Percentiles rank a stretch among this genome's conserved stretches.
Conservation (phyloP, 1,284 basidiomycete genomes). For the Neolentinus lepideus region DNA sequence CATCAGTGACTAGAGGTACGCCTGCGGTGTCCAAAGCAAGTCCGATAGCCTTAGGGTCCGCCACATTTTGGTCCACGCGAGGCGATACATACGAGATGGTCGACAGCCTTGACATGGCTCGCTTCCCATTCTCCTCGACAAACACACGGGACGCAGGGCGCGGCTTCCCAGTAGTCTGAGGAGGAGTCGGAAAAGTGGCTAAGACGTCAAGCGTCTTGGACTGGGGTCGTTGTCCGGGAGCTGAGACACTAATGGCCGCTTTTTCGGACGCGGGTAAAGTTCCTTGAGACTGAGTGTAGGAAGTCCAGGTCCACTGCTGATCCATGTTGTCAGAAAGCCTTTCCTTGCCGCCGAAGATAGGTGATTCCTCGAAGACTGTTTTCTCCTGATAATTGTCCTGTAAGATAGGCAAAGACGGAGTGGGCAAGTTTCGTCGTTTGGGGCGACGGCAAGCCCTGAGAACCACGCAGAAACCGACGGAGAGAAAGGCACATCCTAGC, state of each 20-base stretch:
- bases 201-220: background rate
- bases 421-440: conserved; percentile 41
- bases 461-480: conserved; percentile 47
- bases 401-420: conserved; percentile 65
- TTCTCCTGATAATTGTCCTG: conserved; percentile 43
- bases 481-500: conserved; percentile 46
- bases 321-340: conserved; percentile 40
- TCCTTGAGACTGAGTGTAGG: conserved; percentile 28
- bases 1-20: conserved; percentile 37
- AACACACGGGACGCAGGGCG: background rate
- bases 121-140: background rate
- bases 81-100: conserved; percentile 22
- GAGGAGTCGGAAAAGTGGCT: background rate
- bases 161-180: background rate
- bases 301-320: conserved; percentile 52
- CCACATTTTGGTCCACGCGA: background rate
- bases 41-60: conserved; percentile 25
- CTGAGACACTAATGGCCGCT: background rate
- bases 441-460: conserved; percentile 41
- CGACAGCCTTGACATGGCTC: conserved; percentile 33
- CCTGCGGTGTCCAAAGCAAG: conserved; percentile 33
- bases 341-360: conserved; percentile 70
- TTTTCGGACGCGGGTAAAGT: background rate
- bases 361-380: conserved; percentile 48
- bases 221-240: background rate